phyloP scores from a whole-genome alignment of 2,329 filamentous ascomycete genomes.

The Hymenoscyphus fructigenus region DNA sequence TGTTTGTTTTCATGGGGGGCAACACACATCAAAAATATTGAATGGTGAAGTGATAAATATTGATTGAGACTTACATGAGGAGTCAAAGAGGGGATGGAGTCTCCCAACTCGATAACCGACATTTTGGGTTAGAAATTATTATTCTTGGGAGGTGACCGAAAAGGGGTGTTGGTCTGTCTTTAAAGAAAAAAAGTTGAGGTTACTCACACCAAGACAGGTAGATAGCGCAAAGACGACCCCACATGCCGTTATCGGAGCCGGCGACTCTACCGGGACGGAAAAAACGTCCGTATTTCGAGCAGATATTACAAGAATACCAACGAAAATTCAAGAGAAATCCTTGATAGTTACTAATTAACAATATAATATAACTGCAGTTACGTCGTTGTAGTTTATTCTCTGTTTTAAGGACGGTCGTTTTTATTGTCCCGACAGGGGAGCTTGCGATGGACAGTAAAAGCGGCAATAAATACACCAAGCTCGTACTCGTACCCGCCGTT shows the following conservation, averaged over 20 bases:
- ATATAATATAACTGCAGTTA: too few relatives aligned
- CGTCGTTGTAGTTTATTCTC: too few relatives aligned
- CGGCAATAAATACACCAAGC: too few relatives aligned
- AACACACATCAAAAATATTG: background rate
- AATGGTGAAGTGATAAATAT: background rate
- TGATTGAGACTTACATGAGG: slow-evolving; percentile 35
- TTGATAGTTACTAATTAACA: too few relatives aligned
- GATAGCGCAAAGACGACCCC: slow-evolving; percentile 1
- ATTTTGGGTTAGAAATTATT: slow-evolving; percentile 24
- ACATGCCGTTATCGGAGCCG: background rate
- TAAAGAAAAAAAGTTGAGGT: background rate
- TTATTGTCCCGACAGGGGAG: too few relatives aligned
- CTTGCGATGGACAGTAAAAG: too few relatives aligned
- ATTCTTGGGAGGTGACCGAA: background rate
- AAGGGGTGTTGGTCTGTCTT: background rate
- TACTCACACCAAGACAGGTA: background rate
- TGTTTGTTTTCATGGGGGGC: slow-evolving; percentile 3
- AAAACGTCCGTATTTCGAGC: too few relatives aligned
- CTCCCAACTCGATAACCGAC: slow-evolving; percentile 37
- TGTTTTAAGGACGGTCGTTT: too few relatives aligned
- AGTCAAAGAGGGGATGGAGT: slow-evolving; percentile 37
- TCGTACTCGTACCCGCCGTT: too few relatives aligned
- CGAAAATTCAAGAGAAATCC: too few relatives aligned
- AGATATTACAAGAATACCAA: too few relatives aligned
- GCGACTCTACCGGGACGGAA: too few relatives aligned